Evolutionary conservation across 306 rosid species (phyloP).

Genomic region (Fagus crenata): DNA sequence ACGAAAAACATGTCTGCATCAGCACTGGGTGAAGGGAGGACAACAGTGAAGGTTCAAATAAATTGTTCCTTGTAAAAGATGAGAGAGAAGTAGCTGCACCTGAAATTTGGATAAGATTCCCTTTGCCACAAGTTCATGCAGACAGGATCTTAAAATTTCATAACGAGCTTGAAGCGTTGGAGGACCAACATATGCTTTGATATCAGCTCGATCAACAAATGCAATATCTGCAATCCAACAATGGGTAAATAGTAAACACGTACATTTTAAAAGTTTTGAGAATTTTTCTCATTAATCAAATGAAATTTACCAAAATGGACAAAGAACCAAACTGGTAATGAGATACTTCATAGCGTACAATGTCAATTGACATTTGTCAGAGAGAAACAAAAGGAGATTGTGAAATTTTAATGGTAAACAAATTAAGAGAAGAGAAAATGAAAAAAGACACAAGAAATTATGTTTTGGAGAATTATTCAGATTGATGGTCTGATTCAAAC

Average conservation of each 20-base stretch:
- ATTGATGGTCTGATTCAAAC: too few relatives aligned
- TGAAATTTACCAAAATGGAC: background rate
- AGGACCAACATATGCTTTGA: slow-evolving; percentile 97
- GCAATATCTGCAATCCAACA: slow-evolving; percentile 71
- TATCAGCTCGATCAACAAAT: slow-evolving; percentile 97
- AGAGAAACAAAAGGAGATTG: background rate
- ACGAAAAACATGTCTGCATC: slow-evolving; percentile 6
- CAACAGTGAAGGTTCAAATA: slow-evolving; percentile 8
- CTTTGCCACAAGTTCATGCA: slow-evolving; percentile 71
- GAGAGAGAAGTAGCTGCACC: slow-evolving; percentile 42
- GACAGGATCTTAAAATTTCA: slow-evolving; percentile 85
- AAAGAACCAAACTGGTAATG: background rate
- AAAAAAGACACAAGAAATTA: background rate
- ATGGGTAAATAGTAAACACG: slow-evolving; percentile 17
- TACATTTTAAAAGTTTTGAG: background rate
- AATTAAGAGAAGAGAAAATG: background rate
- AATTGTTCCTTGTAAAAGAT: slow-evolving; percentile 16
- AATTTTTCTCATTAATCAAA: background rate
- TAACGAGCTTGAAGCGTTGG: slow-evolving; percentile 95
- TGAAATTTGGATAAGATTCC: slow-evolving; percentile 60
- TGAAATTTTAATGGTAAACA: background rate
- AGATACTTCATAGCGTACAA: background rate
- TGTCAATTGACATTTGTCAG: background rate
- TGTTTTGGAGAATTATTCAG: background rate
- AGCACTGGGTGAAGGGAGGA: background rate